Percentiles rank a stretch among this genome's conserved stretches.
These are phyloP conservation scores for Dryadomyces quercus-mongolicae DNA, from an alignment of 2,329 filamentous ascomycete species.

Conservation along the genomic window DNA sequence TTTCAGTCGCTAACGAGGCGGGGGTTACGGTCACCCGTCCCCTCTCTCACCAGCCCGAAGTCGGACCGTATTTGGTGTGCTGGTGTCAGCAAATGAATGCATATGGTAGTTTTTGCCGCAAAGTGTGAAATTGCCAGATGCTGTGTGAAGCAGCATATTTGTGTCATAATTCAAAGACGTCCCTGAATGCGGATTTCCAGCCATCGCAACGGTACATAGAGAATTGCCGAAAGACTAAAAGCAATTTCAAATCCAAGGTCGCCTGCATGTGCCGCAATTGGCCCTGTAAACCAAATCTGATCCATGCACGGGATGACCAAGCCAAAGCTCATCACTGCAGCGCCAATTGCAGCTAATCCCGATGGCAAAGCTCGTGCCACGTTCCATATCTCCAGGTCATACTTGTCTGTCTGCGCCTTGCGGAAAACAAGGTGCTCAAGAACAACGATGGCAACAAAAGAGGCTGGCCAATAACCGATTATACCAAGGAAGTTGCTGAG, in stretches of 20 bases:
- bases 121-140: too few species aligned
- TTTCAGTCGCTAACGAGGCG: too few species aligned
- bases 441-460: slow-evolving; percentile 27
- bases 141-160: too few species aligned
- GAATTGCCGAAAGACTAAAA: slow-evolving; percentile 26
- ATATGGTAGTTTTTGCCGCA: too few species aligned
- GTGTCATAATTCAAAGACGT: neutral
- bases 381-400: slow-evolving; percentile 16
- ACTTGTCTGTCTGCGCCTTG: slow-evolving; percentile 10
- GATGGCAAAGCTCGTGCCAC: slow-evolving; percentile 14
- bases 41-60: too few species aligned
- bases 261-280: slow-evolving; percentile 28
- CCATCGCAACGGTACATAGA: slow-evolving; percentile 27
- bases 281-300: slow-evolving; percentile 30
- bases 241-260: slow-evolving; percentile 34
- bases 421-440: slow-evolving; percentile 18
- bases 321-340: slow-evolving; percentile 13
- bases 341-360: slow-evolving; percentile 16
- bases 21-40: too few species aligned
- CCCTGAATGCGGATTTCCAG: slow-evolving; percentile 15
- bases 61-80: too few species aligned
- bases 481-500: slow-evolving; percentile 31
- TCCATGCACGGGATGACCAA: slow-evolving; percentile 28
- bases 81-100: too few species aligned
- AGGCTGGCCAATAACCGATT: slow-evolving; percentile 33